A percentile compares a stretch with the other conserved stretches of the same genome.
These are phyloP conservation scores for Glutinoglossum americanum DNA, from an alignment of 495 filamentous ascomycete genomes.

Conservation along the genomic window DNA sequence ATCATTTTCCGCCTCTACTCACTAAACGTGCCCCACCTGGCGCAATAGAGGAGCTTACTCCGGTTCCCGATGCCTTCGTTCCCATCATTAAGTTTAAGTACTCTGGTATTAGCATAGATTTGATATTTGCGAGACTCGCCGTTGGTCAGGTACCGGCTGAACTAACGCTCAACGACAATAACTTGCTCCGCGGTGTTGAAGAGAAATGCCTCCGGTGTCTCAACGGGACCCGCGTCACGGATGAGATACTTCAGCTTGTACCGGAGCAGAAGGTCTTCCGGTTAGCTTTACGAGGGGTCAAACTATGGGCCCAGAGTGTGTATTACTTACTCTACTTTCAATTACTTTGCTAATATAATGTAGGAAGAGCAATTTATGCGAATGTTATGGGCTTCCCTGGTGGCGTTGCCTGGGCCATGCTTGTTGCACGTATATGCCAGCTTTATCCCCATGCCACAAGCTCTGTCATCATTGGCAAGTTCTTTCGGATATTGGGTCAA, in stretches of 20 bases:
- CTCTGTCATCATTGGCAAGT: constrained; percentile 68
- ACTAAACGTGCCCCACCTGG: constrained; percentile 46
- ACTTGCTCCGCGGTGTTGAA: constrained; percentile 63
- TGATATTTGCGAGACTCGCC: constrained; percentile 70
- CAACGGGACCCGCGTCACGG: constrained; percentile 83
- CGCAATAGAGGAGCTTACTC: constrained; percentile 65
- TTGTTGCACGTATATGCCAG: constrained; percentile 88
- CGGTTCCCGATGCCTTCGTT: constrained; percentile 74
- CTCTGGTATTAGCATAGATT: constrained; percentile 76
- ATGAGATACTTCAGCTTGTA: constrained; percentile 72
- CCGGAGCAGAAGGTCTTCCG: constrained; percentile 78
- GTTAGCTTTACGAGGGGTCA: constrained; percentile 71
- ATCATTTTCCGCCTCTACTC: constrained; percentile 59
- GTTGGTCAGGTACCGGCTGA: constrained; percentile 48
- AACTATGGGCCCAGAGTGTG: constrained; percentile 79
- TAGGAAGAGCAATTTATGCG: constrained; percentile 68
- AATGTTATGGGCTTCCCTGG: constrained; percentile 93
- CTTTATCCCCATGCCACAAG: constrained; percentile 86
- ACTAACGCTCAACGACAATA: constrained; percentile 58
- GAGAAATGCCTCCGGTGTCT: constrained; percentile 70
- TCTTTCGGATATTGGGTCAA: constrained; percentile 74
- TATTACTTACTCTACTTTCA: constrained; percentile 6
- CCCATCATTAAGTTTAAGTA: constrained; percentile 93
- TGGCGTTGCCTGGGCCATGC: constrained; percentile 93
- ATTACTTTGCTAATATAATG: constrained; percentile 3